Percentiles rank a stretch among this genome's conserved stretches.
phyloP scores from a whole-genome alignment of 441 rosid genomes.

The Jatropha multifida region DNA sequence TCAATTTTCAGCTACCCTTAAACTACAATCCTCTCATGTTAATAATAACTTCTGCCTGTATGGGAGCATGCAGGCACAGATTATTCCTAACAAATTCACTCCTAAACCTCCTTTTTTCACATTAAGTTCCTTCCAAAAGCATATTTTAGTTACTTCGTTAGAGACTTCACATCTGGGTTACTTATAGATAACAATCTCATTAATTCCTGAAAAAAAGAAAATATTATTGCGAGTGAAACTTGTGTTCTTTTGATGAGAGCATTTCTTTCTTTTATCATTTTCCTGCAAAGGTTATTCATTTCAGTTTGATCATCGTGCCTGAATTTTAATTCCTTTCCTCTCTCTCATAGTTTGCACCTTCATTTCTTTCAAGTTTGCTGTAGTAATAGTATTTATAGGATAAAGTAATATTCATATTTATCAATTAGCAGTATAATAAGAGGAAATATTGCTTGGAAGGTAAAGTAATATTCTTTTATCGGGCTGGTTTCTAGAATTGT shows the following conservation, averaged over 20 bases:
- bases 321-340: not conserved
- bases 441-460: not conserved
- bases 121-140: not conserved
- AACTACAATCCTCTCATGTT: not conserved
- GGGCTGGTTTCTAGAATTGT: not conserved
- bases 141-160: not conserved
- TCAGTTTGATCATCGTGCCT: constrained; percentile 4
- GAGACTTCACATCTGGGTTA: not conserved
- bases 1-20: not conserved
- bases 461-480: not conserved
- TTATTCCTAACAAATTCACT: not conserved
- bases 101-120: not conserved
- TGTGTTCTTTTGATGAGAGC: not conserved
- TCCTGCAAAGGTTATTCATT: not conserved
- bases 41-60: not conserved
- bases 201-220: not conserved
- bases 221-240: not conserved
- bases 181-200: not conserved
- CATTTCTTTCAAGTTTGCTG: not conserved
- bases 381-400: not conserved
- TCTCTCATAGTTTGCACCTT: not conserved
- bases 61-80: not conserved
- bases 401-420: not conserved
- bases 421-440: not conserved
- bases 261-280: not conserved